Base-by-base conservation (phyloP, 2,329 filamentous ascomycete genomes). In the Pseudocercospora ulei region DNA sequence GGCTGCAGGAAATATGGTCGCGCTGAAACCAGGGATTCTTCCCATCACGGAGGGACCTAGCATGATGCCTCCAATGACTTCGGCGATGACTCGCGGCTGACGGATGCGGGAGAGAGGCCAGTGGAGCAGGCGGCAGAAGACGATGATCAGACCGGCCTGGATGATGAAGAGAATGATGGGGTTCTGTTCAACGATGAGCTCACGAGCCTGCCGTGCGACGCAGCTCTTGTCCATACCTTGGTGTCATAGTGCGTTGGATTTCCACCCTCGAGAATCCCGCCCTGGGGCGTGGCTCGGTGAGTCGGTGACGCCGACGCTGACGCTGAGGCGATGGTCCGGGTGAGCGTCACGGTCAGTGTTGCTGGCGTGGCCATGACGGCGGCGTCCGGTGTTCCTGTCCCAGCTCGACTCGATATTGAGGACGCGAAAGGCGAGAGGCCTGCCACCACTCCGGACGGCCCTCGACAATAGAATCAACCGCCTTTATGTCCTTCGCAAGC, bases 31-130 rank as follows among this genome's bases (percentile, higher is more conserved):
- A 1, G 84, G 84, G 13, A 93, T 85, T 36, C 80, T 77, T 55
- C 85, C 85, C 76, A 93, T 80, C 13, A 92, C 81, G 0, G 86
- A 90, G 1, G 86, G 86, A 3, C 86, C 86, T 1, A 94, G 71
- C 23, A 94, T 62, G 55, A 90, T 83, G 37, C 82, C 83, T n/a
- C 80, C 82, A 39, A 88, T 76, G 42, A 90, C 82, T 63, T 90
- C 83, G 34, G 82, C 80, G 52, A 90, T 87, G 50, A 90, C 83
- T 30, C 80, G 76, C 47, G 83, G 83, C 56, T 90, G 83, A 39
- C 80, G 76, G 34, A 90, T 69, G 54, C 78, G 79, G 51, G 79
- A 79, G 3, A 88, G 71, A 6, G 82, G 83, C 65, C 73, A 86
- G 58, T 88, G 81, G 12, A 87, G 67, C 28, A 82, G 60, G 19